Evolutionary conservation across 176 grass and related monocot species (phyloP), one percentile per base, ranked within the genome.

Genomic region (Guadua angustifolia): DNA sequence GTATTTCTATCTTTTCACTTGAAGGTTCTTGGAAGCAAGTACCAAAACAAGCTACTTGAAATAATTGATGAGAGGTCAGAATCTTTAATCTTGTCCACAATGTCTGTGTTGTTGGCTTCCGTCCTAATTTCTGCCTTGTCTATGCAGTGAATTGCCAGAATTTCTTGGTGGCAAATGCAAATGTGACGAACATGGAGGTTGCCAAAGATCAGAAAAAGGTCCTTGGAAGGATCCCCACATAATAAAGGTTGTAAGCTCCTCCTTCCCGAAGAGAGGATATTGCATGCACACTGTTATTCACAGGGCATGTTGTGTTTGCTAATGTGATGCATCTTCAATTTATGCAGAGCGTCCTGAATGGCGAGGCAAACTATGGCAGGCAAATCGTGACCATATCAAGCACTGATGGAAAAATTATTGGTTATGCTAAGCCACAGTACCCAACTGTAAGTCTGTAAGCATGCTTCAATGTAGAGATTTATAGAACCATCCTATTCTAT

Each of bases 341-440:
- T 75, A 4, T 66, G 35, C 83, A 98, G 96, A 99, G 91, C 84
- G 91, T 99, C 8, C 89, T 91, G 40, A 92, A 90, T 65, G 96
- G 93, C 3, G 93, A 99, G 81, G 91, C 89, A 47, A 88, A 99
- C 81, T 95, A 87, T 22, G 89, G 81, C 60, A 91, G 96, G 83
- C 93, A 99, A 94, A 99, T 99, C 70, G 91, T 99, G 82, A 99
- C 93, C 47, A 82, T 94, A 88, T 95, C 93, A 66, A 82, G 92
- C 69, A 85, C 79, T 7, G 88, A 97, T 19, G 93, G 96, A 46
- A 99, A 93, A 78, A 89, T 95, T 67, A 85, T 99, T 66, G 14
- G 88, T 71, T 99, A 92, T 84, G 89, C 93, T 83, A 87, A 85
- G 79, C 89, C 93, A 44, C 71, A 69, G 24, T 82, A 82, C 49